phyloP scores from a whole-genome alignment of 345 rosid genomes.

The Salix koriyanagi region DNA sequence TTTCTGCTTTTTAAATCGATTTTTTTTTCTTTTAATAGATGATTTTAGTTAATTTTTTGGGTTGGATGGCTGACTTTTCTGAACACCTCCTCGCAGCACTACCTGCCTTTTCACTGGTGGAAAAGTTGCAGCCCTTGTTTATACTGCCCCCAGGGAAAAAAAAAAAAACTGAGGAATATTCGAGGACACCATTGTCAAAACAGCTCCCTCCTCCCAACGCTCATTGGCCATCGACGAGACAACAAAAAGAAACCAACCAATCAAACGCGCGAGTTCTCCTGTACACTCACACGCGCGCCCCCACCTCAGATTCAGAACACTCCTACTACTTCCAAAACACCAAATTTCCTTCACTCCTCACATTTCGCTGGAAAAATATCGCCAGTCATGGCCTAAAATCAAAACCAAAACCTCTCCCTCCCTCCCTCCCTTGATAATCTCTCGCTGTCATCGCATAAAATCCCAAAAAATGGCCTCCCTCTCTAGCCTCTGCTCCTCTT shows the following conservation, averaged over 20 bases:
- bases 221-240: neutral
- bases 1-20: no score
- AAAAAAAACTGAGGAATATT: neutral
- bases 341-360: neutral
- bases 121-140: no score
- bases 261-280: slow-evolving; percentile 17
- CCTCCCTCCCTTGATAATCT: neutral
- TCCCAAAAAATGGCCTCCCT: slow-evolving; percentile 49
- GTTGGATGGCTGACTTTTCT: no score
- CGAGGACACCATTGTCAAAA: neutral
- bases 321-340: neutral
- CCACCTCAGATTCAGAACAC: neutral
- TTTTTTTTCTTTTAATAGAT: no score
- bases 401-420: neutral
- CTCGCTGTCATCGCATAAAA: slow-evolving; percentile 23
- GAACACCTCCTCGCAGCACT: no score
- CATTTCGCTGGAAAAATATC: neutral
- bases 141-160: neutral
- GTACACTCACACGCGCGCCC: neutral
- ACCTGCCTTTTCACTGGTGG: no score
- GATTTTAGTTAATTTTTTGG: no score
- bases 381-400: slow-evolving; percentile 12
- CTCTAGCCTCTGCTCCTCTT: slow-evolving; percentile 40
- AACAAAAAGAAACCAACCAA: neutral
- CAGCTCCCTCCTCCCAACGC: neutral